phyloP scores from a whole-genome alignment of 1,284 basidiomycete genomes.

The Ustilago crameri region DNA sequence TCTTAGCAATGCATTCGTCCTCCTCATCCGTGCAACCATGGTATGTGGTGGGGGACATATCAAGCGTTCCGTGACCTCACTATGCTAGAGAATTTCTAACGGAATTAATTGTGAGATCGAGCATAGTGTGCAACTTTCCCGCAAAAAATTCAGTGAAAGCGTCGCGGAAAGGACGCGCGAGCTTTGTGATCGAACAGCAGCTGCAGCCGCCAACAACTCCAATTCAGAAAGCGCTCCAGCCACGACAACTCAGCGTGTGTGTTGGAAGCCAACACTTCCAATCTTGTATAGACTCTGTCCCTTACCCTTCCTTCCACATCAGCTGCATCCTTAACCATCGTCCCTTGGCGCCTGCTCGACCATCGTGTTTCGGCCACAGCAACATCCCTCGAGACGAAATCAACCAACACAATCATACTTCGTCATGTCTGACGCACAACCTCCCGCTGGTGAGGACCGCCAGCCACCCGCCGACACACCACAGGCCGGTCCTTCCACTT shows the following conservation, averaged over 20 bases:
- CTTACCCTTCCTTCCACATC: not conserved
- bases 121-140: not conserved
- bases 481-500: slow-evolving; percentile 31
- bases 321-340: not conserved
- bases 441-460: slow-evolving; percentile 24
- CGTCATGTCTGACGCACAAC: slow-evolving; percentile 47
- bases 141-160: slow-evolving; percentile 3
- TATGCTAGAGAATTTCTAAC: not conserved
- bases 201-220: not conserved
- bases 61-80: not conserved
- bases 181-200: slow-evolving; percentile 33
- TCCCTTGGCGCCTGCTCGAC: not conserved
- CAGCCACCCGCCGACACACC: slow-evolving; percentile 17
- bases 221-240: not conserved
- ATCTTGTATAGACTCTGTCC: not conserved
- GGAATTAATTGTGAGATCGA: slow-evolving; percentile 5
- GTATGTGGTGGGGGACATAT: no score
- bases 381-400: no score
- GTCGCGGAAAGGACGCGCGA: slow-evolving; percentile 23
- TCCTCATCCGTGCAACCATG: no score
- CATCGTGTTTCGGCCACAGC: not conserved
- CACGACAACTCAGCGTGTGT: slow-evolving; percentile 3
- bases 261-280: slow-evolving; percentile 4
- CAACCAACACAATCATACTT: not conserved
- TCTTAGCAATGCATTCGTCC: not conserved